phyloP scores from a whole-genome alignment of 306 rosid species.

The Ammopiptanthus mongolicus region DNA sequence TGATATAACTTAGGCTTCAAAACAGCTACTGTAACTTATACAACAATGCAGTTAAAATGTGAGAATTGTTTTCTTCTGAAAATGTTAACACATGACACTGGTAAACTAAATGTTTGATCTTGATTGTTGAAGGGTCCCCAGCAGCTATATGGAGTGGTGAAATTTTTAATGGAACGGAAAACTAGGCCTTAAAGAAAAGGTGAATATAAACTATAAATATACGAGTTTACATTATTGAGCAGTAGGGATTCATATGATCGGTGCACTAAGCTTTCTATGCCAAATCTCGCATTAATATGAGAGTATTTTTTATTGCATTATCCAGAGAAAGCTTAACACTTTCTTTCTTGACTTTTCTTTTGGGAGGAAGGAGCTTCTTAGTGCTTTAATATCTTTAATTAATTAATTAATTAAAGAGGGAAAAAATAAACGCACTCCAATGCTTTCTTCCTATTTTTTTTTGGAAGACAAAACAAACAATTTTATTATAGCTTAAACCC shows the following conservation, averaged over 20 bases:
- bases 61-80: not conserved
- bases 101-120: not conserved
- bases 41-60: not conserved
- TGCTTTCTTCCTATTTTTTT: not conserved
- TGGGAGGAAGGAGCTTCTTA: too few species aligned
- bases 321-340: not conserved
- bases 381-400: not conserved
- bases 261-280: not conserved
- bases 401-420: not conserved
- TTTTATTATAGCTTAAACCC: not conserved
- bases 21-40: not conserved
- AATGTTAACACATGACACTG: not conserved
- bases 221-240: not conserved
- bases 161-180: not conserved
- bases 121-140: not conserved
- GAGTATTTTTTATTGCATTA: too few species aligned
- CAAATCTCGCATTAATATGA: conserved; percentile 10
- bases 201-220: not conserved
- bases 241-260: not conserved
- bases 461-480: conserved; percentile 1
- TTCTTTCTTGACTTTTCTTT: too few species aligned
- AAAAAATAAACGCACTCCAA: not conserved
- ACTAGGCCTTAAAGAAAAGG: not conserved
- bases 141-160: not conserved
- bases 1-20: not conserved